Percentiles rank a stretch among this genome's conserved stretches.
Conservation (phyloP, 768 basidiomycete genomes). For the Hericium erinaceus region DNA sequence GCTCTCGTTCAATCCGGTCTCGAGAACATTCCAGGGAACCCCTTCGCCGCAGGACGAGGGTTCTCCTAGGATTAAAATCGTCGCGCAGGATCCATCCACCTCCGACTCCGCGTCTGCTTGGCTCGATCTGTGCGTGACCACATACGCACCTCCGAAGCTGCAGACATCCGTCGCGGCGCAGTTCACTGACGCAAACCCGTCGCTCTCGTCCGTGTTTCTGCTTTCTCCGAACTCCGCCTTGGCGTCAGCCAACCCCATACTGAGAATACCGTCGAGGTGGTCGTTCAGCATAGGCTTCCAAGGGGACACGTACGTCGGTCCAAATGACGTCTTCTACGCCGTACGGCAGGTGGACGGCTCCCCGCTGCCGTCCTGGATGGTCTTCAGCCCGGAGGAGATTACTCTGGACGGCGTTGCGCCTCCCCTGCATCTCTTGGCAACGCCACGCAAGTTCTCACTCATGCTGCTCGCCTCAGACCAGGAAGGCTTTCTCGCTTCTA, state of each 20-base stretch:
- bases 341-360: slow-evolving; percentile 60
- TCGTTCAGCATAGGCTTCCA: slow-evolving; percentile 86
- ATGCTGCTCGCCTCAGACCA: slow-evolving; percentile 63
- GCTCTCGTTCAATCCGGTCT: slow-evolving; percentile 61
- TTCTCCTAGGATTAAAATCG: slow-evolving; percentile 48
- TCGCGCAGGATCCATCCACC: slow-evolving; percentile 46
- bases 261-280: slow-evolving; percentile 76
- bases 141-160: slow-evolving; percentile 43
- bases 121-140: slow-evolving; percentile 50
- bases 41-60: slow-evolving; percentile 60
- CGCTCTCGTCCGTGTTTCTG: slow-evolving; percentile 69
- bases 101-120: slow-evolving; percentile 36
- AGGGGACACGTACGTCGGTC: slow-evolving; percentile 46
- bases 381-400: slow-evolving; percentile 53
- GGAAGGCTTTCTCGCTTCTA: slow-evolving; percentile 56
- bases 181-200: slow-evolving; percentile 49
- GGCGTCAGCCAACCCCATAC: slow-evolving; percentile 35
- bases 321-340: slow-evolving; percentile 48
- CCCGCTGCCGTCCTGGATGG: slow-evolving; percentile 65
- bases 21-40: slow-evolving; percentile 57
- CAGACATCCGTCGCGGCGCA: slow-evolving; percentile 46
- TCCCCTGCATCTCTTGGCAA: slow-evolving; percentile 24
- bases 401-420: slow-evolving; percentile 81
- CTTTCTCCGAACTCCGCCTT: slow-evolving; percentile 54
- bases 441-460: slow-evolving; percentile 39